These are phyloP conservation scores for Papilionanthe hybrid DNA, from an alignment of 116 monocot species.

Conservation along the genomic window DNA sequence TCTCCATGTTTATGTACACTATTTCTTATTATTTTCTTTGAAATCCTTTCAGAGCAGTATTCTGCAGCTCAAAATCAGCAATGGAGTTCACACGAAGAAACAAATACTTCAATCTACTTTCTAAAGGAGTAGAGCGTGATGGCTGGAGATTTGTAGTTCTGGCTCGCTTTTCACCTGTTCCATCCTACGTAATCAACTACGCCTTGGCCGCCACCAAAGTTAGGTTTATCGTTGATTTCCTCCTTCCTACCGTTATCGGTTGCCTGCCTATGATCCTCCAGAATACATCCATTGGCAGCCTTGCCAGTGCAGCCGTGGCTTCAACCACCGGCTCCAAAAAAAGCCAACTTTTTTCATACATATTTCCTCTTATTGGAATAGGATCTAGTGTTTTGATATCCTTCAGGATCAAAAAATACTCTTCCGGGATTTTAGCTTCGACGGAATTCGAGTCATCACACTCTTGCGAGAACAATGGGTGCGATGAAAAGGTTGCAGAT, in stretches of 20 bases:
- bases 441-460: conserved; percentile 25
- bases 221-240: conserved; percentile 75
- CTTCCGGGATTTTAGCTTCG: conserved; percentile 43
- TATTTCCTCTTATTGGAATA: conserved; percentile 79
- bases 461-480: not conserved
- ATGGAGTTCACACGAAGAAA: conserved; percentile 56
- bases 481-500: not conserved
- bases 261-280: conserved; percentile 97
- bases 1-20: too few species aligned
- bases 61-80: conserved; percentile 74
- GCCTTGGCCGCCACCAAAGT: conserved; percentile 82
- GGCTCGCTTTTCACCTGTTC: conserved; percentile 86
- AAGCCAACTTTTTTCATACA: conserved; percentile 45
- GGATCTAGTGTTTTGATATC: conserved; percentile 82
- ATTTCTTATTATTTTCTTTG: too few species aligned
- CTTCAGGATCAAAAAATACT: conserved; percentile 76
- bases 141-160: conserved; percentile 95
- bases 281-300: conserved; percentile 90
- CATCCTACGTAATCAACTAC: conserved; percentile 92
- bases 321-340: conserved; percentile 53
- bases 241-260: conserved; percentile 79
- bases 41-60: conserved; percentile 41
- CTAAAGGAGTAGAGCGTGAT: conserved; percentile 74
- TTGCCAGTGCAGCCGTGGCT: conserved; percentile 78
- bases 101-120: conserved; percentile 67